Conservation (phyloP, 1,284 basidiomycete species). For the Boletellus deceptivus region DNA sequence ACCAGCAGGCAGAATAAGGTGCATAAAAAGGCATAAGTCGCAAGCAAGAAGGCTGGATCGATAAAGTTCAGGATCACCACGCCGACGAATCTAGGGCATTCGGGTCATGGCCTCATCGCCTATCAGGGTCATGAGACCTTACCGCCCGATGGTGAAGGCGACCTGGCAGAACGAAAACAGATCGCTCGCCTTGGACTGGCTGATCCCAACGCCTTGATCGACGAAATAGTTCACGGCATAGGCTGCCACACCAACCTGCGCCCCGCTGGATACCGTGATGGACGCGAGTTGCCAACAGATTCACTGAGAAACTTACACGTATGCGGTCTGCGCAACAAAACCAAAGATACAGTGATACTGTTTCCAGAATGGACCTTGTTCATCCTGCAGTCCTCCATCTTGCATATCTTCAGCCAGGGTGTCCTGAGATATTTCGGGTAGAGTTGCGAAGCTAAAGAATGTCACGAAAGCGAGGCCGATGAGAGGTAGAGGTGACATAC, state of each 20-base stretch:
- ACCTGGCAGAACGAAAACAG: slow-evolving; percentile 74
- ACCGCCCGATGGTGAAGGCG: slow-evolving; percentile 69
- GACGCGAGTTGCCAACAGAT: background rate
- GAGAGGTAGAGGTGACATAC: slow-evolving; percentile 34
- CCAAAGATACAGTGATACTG: slow-evolving; percentile 74
- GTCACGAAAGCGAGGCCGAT: background rate
- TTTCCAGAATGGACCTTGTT: slow-evolving; percentile 63
- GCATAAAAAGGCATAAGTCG: slow-evolving; percentile 53
- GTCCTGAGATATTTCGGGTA: slow-evolving; percentile 77
- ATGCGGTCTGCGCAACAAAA: slow-evolving; percentile 68
- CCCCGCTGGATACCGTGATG: slow-evolving; percentile 44
- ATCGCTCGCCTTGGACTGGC: slow-evolving; percentile 52
- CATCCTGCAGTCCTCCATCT: slow-evolving; percentile 41
- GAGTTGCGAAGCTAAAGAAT: slow-evolving; percentile 54
- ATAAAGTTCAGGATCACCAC: slow-evolving; percentile 62
- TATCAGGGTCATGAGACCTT: slow-evolving; percentile 15
- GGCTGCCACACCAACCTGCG: slow-evolving; percentile 72
- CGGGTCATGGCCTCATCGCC: background rate
- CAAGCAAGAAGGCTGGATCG: slow-evolving; percentile 63
- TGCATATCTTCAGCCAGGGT: slow-evolving; percentile 53
- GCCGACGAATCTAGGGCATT: slow-evolving; percentile 51
- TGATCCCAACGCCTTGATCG: slow-evolving; percentile 61
- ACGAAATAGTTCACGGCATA: slow-evolving; percentile 71
- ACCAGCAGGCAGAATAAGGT: slow-evolving; percentile 53
- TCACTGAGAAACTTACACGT: slow-evolving; percentile 46